Evolutionary conservation across 352 stramenopile genomes (phyloP).

Genomic region (Phytophthora rubi): DNA sequence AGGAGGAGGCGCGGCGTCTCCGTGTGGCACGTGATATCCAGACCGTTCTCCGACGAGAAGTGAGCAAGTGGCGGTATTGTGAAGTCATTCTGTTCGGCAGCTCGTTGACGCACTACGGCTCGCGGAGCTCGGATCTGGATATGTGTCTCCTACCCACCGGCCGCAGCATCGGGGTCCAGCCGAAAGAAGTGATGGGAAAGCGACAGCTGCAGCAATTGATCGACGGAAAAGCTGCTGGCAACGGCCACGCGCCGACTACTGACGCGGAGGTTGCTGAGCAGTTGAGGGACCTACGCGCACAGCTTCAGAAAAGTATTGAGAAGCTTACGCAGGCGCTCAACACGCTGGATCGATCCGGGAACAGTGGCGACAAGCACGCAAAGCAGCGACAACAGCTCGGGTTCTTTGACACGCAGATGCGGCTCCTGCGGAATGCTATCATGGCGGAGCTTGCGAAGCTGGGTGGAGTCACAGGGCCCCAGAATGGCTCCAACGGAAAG

Average conservation of each 20-base stretch:
- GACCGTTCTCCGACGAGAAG: constrained; percentile 43
- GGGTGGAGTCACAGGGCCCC: constrained; percentile 7
- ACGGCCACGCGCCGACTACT: constrained; percentile 18
- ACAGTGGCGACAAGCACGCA: constrained; percentile 34
- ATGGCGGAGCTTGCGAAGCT: constrained; percentile 28
- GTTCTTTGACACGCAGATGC: constrained; percentile 54
- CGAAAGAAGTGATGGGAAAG: constrained; percentile 39
- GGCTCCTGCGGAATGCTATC: constrained; percentile 43
- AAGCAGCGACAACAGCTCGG: constrained; percentile 48
- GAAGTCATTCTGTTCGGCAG: constrained; percentile 77
- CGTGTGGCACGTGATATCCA: constrained; percentile 55
- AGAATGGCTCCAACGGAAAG: constrained; percentile 22
- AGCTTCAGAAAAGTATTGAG: constrained; percentile 58
- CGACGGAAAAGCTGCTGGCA: constrained; percentile 26
- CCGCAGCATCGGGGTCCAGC: constrained; percentile 3
- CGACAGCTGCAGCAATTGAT: constrained; percentile 57
- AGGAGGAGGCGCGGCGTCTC: constrained; percentile 52
- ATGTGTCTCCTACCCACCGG: constrained; percentile 64
- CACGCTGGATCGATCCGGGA: constrained; percentile 33
- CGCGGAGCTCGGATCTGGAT: constrained; percentile 75
- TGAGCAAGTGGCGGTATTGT: constrained; percentile 57
- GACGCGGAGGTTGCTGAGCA: constrained; percentile 28
- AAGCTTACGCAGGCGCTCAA: constrained; percentile 54
- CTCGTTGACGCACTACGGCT: constrained; percentile 79
- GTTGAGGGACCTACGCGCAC: constrained; percentile 48